Percentiles rank a stretch among this genome's conserved stretches.
These are phyloP conservation scores for Aphanomyces astaci DNA, from an alignment of 352 stramenopile genomes.

Conservation along the genomic window DNA sequence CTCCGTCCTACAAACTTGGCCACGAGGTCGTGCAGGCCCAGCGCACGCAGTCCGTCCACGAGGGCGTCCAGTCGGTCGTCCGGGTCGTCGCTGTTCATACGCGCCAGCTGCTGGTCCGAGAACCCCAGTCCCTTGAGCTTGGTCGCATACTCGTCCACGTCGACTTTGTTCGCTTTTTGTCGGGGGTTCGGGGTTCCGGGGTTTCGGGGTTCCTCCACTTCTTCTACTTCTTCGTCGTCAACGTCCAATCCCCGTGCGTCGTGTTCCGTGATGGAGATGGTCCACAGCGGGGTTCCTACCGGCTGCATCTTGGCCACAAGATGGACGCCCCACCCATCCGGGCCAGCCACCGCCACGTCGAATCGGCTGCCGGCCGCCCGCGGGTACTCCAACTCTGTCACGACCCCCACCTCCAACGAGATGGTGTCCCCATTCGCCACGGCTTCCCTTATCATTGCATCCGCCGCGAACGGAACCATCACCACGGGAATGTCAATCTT, in stretches of 20 bases:
- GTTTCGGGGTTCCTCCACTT: no score
- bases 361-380: constrained; percentile 1
- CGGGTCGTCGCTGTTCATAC: constrained; percentile 10
- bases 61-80: constrained; percentile 9
- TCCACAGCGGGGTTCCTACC: neutral
- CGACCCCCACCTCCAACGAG: neutral
- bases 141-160: neutral
- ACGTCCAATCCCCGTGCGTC: neutral
- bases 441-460: neutral
- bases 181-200: no score
- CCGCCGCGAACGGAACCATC: constrained; percentile 1
- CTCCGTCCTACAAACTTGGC: neutral
- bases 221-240: neutral
- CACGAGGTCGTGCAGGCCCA: constrained; percentile 6
- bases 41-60: constrained; percentile 3
- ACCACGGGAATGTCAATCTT: neutral
- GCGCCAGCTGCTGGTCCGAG: constrained; percentile 7
- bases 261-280: constrained; percentile 1
- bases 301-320: constrained; percentile 7
- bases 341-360: constrained; percentile 1
- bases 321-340: constrained; percentile 14
- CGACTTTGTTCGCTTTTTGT: no score
- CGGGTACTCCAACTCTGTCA: neutral
- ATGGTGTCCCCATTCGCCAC: neutral
- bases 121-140: constrained; percentile 16